Conservation (phyloP, 495 filamentous ascomycete species). For the Glonium stellatum region DNA sequence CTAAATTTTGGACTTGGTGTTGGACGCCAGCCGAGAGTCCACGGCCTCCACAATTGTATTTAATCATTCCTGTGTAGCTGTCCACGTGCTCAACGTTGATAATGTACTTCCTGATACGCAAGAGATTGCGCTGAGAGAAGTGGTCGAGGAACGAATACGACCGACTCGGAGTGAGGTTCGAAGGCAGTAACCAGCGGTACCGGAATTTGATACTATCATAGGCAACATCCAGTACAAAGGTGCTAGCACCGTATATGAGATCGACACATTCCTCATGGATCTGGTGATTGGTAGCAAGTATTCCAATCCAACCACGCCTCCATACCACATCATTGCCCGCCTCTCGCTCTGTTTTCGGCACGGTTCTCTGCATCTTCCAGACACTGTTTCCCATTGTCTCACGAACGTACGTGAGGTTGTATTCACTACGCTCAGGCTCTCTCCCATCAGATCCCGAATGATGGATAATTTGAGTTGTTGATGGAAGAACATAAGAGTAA, state of each 20-base stretch:
- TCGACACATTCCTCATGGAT: conserved; percentile 35
- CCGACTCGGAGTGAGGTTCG: conserved; percentile 33
- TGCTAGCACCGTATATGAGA: conserved; percentile 34
- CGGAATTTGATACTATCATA: conserved; percentile 42
- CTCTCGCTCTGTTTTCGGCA: conserved; percentile 15
- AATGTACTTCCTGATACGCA: conserved; percentile 35
- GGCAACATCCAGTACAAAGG: conserved; percentile 47
- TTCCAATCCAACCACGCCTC: conserved; percentile 30
- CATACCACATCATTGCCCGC: conserved; percentile 31
- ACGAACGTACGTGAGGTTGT: conserved; percentile 22
- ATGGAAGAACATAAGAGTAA: conserved; percentile 33
- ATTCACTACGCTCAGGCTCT: conserved; percentile 14
- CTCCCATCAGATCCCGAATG: conserved; percentile 8
- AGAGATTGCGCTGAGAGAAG: conserved; percentile 30
- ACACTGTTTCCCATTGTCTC: conserved; percentile 7
- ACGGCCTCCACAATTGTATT: conserved; percentile 37
- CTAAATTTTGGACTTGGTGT: conserved; percentile 30
- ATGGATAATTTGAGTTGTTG: conserved; percentile 21
- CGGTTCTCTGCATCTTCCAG: conserved; percentile 24
- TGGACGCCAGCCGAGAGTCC: conserved; percentile 32
- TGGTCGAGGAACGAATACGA: conserved; percentile 31
- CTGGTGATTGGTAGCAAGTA: conserved; percentile 29
- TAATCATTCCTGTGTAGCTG: conserved; percentile 40
- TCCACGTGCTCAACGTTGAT: conserved; percentile 38
- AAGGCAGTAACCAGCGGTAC: conserved; percentile 33